Conservation (phyloP, 129 eudicot genomes). For the Ambrosia artemisiifolia region DNA sequence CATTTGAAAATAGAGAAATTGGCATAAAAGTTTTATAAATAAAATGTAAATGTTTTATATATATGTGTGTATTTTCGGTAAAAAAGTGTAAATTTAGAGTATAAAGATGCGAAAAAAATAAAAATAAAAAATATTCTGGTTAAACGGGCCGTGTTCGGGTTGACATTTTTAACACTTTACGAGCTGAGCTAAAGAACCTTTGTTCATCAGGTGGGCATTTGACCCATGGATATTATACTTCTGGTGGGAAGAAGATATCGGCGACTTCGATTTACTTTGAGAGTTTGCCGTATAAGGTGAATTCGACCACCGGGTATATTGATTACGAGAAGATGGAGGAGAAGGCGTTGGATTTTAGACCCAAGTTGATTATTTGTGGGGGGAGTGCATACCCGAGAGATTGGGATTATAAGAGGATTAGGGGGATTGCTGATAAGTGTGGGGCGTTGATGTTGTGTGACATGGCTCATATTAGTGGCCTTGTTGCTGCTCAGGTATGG, state of each 20-base stretch:
- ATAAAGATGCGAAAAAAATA: no score
- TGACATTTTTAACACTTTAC: no score
- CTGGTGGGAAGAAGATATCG: conserved; percentile 87
- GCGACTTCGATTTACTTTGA: conserved; percentile 96
- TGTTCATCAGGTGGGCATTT: conserved; percentile 66
- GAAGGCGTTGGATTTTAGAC: conserved; percentile 96
- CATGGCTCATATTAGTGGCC: conserved; percentile 99
- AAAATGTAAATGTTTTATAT: no score
- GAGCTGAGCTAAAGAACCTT: no score
- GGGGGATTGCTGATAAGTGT: conserved; percentile 73
- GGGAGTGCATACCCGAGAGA: conserved; percentile 98
- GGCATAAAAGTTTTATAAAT: no score
- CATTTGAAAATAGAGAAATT: no score
- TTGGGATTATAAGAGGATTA: conserved; percentile 81
- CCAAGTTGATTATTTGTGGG: conserved; percentile 90
- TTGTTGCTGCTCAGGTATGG: conserved; percentile 98
- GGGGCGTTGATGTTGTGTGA: conserved; percentile 93
- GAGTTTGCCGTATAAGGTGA: conserved; percentile 96
- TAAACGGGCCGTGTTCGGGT: no score
- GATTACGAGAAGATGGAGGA: conserved; percentile 93
- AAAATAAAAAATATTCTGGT: no score
- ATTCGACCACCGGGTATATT: conserved; percentile 69
- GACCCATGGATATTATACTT: conserved; percentile 88
- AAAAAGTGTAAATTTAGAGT: no score
- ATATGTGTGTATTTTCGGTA: no score